These are phyloP conservation scores for Phialocephala sp. DNA, from an alignment of 2,329 filamentous ascomycete species.

Conservation along the genomic window DNA sequence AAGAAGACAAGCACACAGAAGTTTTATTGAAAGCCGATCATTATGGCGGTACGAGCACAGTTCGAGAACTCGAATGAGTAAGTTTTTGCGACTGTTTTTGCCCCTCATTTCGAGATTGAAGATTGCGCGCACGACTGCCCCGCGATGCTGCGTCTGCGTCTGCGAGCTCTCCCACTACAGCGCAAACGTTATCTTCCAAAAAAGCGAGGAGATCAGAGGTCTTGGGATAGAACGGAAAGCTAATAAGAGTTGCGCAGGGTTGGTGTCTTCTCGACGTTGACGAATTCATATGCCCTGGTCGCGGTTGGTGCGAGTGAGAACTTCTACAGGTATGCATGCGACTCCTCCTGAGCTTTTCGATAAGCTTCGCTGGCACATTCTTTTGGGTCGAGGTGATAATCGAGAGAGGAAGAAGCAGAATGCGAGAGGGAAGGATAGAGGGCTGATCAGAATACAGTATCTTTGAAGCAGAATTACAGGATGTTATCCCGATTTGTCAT, in stretches of 20 bases:
- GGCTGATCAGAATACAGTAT: slow-evolving; percentile 60
- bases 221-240: neutral
- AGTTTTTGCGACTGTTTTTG: slow-evolving; percentile 43
- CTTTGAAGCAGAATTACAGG: slow-evolving; percentile 97
- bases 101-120: slow-evolving; percentile 14
- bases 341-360: neutral
- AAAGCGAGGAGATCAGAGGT: neutral
- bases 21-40: slow-evolving; percentile 29
- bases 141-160: slow-evolving; percentile 8
- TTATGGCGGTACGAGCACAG: slow-evolving; percentile 73
- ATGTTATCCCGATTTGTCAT: slow-evolving; percentile 95
- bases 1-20: slow-evolving; percentile 13
- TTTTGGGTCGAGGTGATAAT: neutral
- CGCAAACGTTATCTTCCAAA: neutral
- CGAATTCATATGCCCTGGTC: slow-evolving; percentile 95
- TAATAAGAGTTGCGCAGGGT: slow-evolving; percentile 63
- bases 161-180: neutral
- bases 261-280: slow-evolving; percentile 95
- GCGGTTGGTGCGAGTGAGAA: slow-evolving; percentile 96
- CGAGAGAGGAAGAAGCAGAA: neutral
- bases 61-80: slow-evolving; percentile 94
- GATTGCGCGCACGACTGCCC: slow-evolving; percentile 12
- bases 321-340: slow-evolving; percentile 78
- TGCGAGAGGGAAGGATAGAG: slow-evolving; percentile 17
- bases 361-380: too few species aligned